These are phyloP conservation scores for Xylariaceae sp. DNA, from an alignment of 2,329 filamentous ascomycete genomes.

Conservation along the genomic window DNA sequence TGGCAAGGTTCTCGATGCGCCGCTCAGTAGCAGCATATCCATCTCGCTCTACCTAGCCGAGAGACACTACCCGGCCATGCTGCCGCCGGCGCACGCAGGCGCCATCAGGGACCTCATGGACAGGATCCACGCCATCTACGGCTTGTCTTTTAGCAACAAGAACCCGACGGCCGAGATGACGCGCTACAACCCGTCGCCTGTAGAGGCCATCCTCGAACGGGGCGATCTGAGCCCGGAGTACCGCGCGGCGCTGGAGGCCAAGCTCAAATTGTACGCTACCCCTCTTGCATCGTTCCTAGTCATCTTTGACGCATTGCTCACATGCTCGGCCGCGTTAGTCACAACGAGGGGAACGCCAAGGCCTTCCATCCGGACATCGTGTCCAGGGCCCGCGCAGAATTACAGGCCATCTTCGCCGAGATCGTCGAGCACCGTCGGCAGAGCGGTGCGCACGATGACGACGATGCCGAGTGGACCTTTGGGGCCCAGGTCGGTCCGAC, in stretches of 20 bases:
- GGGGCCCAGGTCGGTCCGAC: conserved; percentile 5
- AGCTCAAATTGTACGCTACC: conserved; percentile 8
- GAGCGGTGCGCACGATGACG: conserved; percentile 1
- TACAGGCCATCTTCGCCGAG: conserved; percentile 5
- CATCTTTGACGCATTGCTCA: too few species aligned
- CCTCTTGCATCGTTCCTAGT: too few species aligned
- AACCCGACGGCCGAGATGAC: conserved; percentile 8
- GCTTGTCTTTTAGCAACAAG: conserved; percentile 8
- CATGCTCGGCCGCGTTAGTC: too few species aligned
- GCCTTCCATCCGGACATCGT: conserved; percentile 7
- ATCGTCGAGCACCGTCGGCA: conserved; percentile 2
- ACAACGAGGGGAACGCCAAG: conserved; percentile 5
- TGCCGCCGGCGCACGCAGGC: conserved; percentile 2
- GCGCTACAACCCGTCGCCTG: conserved; percentile 5
- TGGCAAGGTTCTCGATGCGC: conserved; percentile 2
- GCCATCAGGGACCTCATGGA: conserved; percentile 5
- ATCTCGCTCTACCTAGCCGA: conserved; percentile 9
- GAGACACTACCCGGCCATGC: conserved; percentile 9
- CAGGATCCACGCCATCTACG: conserved; percentile 9
- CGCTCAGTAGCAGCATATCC: conserved; percentile 7
- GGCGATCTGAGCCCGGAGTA: conserved; percentile 5
- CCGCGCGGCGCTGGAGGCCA: conserved; percentile 6
- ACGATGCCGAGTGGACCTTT: conserved; percentile 3
- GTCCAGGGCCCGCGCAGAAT: conserved; percentile 3
- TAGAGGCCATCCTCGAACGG: conserved; percentile 8